Base-by-base conservation (phyloP, 768 basidiomycete genomes). In the Cantharellus anzutake region DNA sequence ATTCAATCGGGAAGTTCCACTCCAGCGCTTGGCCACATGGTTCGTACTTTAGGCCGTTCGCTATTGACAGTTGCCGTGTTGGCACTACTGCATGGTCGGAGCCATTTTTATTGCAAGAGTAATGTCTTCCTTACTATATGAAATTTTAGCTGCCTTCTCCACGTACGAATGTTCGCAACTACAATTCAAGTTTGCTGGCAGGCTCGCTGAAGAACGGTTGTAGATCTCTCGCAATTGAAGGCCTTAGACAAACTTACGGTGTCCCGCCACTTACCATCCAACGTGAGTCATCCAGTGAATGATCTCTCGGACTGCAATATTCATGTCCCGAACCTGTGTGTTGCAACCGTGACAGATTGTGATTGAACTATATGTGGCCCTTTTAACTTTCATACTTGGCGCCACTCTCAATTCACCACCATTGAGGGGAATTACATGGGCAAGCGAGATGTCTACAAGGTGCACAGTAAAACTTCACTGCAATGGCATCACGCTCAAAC, bases 381-480 rank as follows among this genome's bases (percentile, higher is more conserved):
- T 89, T 20, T 64, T 81, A n/a, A 62, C 84, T 5, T 86, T 86
- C 29, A 81, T 79, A 20, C 60, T 88, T 2, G 88, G 86, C 4
- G 84, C 85, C 40, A 78, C 80, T n/a, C 65, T 86, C 61, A 82
- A 78, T 63, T 76, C 83, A 4, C 79, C 86, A 0, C 68, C 74
- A 40, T 70, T 90, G 41, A 86, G 83, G 64, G 85, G 89, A 65
- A 86, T 90, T 61, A 83, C 84, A 41, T 92, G 87, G 89, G 79
- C 86, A 16, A 87, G 84, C 65, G 88, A 93, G 71, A 91, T 91
- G 88, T 78, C 77, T 65, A 82, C 78, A 67, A 76, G 82, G 88
- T 88, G 65, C 70, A 16, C 39, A 4, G 39, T 29, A 51, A 7
- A 48, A 1, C 44, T 48, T 11, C 44, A 48, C 29, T 48, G 44